Percentiles rank a stretch among this genome's conserved stretches.
phyloP scores from a whole-genome alignment of 2,329 filamentous ascomycete species.

The Ophiostoma quercus region DNA sequence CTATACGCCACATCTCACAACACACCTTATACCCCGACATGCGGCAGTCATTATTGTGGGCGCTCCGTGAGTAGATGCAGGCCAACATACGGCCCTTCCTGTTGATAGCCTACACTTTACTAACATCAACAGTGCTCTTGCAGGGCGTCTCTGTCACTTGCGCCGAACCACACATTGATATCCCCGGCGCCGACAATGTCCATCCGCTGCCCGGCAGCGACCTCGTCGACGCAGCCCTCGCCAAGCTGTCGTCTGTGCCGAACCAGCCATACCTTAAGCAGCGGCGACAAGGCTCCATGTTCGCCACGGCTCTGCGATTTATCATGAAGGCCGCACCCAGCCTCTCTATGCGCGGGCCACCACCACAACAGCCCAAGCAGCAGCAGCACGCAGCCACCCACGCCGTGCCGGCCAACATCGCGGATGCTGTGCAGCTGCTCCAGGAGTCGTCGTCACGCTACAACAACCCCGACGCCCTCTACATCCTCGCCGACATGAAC shows the following conservation, averaged over 20 bases:
- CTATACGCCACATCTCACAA: neutral
- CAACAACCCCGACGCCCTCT: conserved; percentile 77
- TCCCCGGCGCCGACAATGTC: conserved; percentile 16
- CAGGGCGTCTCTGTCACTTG: conserved; percentile 23
- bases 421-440: conserved; percentile 49
- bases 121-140: conserved; percentile 27
- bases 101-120: neutral
- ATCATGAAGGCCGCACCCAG: conserved; percentile 47
- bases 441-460: conserved; percentile 49
- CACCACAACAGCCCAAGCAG: conserved; percentile 25
- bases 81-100: neutral
- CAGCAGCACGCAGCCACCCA: conserved; percentile 30
- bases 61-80: conserved; percentile 23
- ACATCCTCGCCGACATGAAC: conserved; percentile 86
- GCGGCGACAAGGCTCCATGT: conserved; percentile 44
- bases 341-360: conserved; percentile 45
- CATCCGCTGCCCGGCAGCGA: conserved; percentile 42
- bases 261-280: conserved; percentile 41
- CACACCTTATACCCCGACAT: conserved; percentile 14
- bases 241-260: conserved; percentile 48
- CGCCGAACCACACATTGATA: neutral
- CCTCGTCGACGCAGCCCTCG: conserved; percentile 48
- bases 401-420: conserved; percentile 40
- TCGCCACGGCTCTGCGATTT: conserved; percentile 38
- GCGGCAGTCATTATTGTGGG: conserved; percentile 25